phyloP scores from a whole-genome alignment of 495 filamentous ascomycete genomes.

The Neurospora cerealis region DNA sequence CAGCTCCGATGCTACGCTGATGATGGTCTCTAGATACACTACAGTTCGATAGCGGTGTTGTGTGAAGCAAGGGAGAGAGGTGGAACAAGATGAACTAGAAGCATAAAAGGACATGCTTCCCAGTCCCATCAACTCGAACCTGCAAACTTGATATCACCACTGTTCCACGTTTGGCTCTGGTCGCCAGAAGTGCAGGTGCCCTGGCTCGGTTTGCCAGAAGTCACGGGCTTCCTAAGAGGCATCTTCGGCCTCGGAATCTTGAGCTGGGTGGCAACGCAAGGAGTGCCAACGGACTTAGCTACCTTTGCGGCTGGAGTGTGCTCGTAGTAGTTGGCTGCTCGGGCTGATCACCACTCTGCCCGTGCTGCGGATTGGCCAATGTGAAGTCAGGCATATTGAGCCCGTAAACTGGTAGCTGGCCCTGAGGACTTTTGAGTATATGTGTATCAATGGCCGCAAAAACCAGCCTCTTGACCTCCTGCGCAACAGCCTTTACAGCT shows the following conservation, averaged over 20 bases:
- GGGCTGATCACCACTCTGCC: too few species aligned
- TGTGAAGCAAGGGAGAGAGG: neutral
- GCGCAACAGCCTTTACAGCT: slow-evolving; percentile 2
- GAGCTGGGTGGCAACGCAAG: too few species aligned
- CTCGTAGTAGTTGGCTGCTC: too few species aligned
- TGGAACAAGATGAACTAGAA: neutral
- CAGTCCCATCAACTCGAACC: neutral
- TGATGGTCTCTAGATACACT: neutral
- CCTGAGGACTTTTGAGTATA: neutral
- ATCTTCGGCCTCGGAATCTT: too few species aligned
- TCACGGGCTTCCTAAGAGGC: too few species aligned
- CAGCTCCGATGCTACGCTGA: neutral
- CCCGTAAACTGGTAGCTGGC: neutral
- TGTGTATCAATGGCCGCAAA: neutral
- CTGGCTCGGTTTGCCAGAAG: too few species aligned
- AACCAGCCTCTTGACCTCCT: neutral
- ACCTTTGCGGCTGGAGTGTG: too few species aligned
- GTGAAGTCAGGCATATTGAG: too few species aligned
- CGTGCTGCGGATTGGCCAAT: too few species aligned
- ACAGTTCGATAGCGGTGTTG: neutral
- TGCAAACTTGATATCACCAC: neutral
- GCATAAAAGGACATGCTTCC: neutral
- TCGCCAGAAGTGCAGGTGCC: too few species aligned
- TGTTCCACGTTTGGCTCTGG: neutral
- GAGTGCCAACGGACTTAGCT: too few species aligned